A percentile compares a stretch with the other conserved stretches of the same genome.
phyloP scores from a whole-genome alignment of 306 rosid species.

The Quercus rubra region DNA sequence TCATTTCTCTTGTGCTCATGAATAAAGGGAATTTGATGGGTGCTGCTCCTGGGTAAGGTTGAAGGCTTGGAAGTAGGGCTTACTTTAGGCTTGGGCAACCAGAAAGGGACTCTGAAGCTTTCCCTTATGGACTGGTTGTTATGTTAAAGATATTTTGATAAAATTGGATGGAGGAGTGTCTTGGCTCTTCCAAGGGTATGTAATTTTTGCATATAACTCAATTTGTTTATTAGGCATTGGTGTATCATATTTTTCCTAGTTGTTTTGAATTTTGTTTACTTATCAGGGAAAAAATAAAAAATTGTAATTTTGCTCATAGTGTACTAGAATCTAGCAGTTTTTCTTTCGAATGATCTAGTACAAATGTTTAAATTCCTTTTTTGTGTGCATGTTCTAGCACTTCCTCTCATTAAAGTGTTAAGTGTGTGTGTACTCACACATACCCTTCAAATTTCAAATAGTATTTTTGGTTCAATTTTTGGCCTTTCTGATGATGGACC shows the following conservation, averaged over 20 bases:
- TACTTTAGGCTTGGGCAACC: slow-evolving; percentile 63
- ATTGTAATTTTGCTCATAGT: background rate
- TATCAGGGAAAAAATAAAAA: slow-evolving; percentile 1
- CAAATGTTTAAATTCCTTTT: background rate
- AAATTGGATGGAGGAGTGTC: slow-evolving; percentile 91
- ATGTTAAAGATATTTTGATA: slow-evolving; percentile 65
- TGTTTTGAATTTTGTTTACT: background rate
- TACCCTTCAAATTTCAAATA: too few species aligned
- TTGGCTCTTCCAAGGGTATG: slow-evolving; percentile 95
- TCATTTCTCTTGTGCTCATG: slow-evolving; percentile 14
- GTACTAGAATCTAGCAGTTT: background rate
- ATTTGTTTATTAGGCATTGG: background rate
- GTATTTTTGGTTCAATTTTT: background rate
- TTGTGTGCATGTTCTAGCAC: background rate
- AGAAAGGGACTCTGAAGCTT: slow-evolving; percentile 69
- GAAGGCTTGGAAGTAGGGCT: slow-evolving; percentile 79
- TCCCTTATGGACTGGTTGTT: slow-evolving; percentile 56
- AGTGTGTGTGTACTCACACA: background rate
- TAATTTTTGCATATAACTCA: slow-evolving; percentile 6
- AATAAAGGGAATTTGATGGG: slow-evolving; percentile 31
- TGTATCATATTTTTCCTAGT: slow-evolving; percentile 1
- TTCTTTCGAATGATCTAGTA: background rate
- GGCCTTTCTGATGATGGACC: background rate
- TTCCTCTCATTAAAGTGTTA: background rate
- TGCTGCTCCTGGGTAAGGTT: slow-evolving; percentile 54